Evolutionary conservation across 2,329 filamentous ascomycete species (phyloP).

Genomic region (Atkinsonella texensis): DNA sequence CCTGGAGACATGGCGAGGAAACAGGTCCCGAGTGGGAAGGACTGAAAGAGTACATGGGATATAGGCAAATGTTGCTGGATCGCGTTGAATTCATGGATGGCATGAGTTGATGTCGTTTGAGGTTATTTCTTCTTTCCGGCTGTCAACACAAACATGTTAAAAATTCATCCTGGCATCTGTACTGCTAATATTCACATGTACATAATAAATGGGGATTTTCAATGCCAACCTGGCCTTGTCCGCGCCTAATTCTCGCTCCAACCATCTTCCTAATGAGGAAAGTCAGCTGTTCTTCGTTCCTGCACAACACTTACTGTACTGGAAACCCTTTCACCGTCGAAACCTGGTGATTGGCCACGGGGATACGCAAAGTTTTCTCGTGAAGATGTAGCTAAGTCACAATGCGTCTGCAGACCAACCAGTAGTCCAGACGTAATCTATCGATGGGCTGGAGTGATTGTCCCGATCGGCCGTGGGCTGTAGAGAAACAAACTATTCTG

Average conservation of each 20-base stretch:
- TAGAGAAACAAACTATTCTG: neutral
- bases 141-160: neutral
- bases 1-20: conserved; percentile 73
- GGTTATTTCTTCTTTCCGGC: neutral
- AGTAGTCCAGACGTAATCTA: neutral
- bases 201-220: neutral
- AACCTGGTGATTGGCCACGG: neutral
- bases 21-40: conserved; percentile 82
- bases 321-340: neutral
- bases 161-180: neutral
- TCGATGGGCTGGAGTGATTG: neutral
- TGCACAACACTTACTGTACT: neutral
- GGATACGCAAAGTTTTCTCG: neutral
- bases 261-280: neutral
- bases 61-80: conserved; percentile 83
- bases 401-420: neutral
- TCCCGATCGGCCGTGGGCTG: neutral
- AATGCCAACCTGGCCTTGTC: neutral
- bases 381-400: neutral
- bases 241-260: neutral
- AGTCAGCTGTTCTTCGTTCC: neutral
- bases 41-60: conserved; percentile 69
- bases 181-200: neutral
- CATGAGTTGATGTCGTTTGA: conserved; percentile 41
- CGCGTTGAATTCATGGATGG: conserved; percentile 83